A percentile compares a stretch with the other conserved stretches of the same genome.
Evolutionary conservation across 805 yeast genomes (phyloP).

Genomic region (Saturnispora diversa): DNA sequence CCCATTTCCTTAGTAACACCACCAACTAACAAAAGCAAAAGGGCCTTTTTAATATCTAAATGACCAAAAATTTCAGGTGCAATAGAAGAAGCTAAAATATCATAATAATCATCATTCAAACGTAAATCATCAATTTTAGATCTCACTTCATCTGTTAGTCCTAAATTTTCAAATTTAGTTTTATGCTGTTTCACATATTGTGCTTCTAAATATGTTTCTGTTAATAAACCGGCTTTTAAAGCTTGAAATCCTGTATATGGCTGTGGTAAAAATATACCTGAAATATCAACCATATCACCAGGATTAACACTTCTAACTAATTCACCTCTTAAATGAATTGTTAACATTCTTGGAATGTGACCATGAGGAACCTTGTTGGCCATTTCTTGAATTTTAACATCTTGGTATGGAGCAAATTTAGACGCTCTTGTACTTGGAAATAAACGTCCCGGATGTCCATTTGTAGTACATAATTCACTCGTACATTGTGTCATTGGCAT

Average conservation of each 20-base stretch:
- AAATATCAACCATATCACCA: constrained; percentile 89
- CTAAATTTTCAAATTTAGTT: constrained; percentile 67
- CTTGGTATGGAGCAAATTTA: constrained; percentile 91
- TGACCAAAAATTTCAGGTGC: constrained; percentile 98
- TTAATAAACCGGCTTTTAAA: constrained; percentile 80
- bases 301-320: constrained; percentile 82
- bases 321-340: constrained; percentile 86
- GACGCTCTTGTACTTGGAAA: constrained; percentile 94
- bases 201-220: constrained; percentile 89
- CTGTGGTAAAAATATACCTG: constrained; percentile 87
- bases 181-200: constrained; percentile 83
- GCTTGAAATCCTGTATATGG: constrained; percentile 97
- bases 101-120: constrained; percentile 63
- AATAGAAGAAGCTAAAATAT: constrained; percentile 73
- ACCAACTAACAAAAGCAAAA: constrained; percentile 77
- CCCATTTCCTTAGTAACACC: constrained; percentile 93
- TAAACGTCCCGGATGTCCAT: constrained; percentile 79
- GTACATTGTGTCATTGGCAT: constrained; percentile 86
- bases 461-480: constrained; percentile 67
- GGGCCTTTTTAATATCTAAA: constrained; percentile 84
- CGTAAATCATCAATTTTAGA: constrained; percentile 48
- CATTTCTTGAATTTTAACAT: constrained; percentile 87
- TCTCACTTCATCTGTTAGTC: constrained; percentile 48
- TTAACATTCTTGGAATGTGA: constrained; percentile 85
- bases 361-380: constrained; percentile 97